Evolutionary conservation across 306 rosid genomes (phyloP).

Genomic region (Glycine soja): DNA sequence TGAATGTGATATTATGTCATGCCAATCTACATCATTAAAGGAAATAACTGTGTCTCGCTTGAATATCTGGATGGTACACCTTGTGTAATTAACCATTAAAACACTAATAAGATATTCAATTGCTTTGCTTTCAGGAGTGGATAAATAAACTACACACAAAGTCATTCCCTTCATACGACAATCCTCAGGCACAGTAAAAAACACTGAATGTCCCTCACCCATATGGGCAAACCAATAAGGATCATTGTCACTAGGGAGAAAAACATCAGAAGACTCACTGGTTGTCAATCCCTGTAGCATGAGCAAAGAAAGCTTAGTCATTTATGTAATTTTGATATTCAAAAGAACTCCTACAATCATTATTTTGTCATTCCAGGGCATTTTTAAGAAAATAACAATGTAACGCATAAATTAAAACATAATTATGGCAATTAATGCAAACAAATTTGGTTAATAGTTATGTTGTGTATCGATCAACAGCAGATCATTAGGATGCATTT

Average conservation of each 20-base stretch:
- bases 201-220: slow-evolving; percentile 23
- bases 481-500: background rate
- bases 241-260: slow-evolving; percentile 33
- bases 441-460: background rate
- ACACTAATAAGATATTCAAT: slow-evolving; percentile 15
- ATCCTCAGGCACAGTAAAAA: slow-evolving; percentile 19
- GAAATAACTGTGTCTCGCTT: slow-evolving; percentile 32
- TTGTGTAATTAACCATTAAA: slow-evolving; percentile 33
- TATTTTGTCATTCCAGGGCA: background rate
- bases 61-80: slow-evolving; percentile 19
- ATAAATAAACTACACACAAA: slow-evolving; percentile 42
- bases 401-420: background rate
- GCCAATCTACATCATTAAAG: slow-evolving; percentile 47
- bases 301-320: background rate
- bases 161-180: slow-evolving; percentile 30
- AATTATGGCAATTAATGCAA: background rate
- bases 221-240: slow-evolving; percentile 24
- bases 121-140: background rate
- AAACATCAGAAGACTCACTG: slow-evolving; percentile 1
- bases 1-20: background rate
- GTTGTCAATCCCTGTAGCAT: slow-evolving; percentile 17
- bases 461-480: background rate
- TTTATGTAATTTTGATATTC: background rate
- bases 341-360: background rate
- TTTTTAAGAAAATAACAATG: background rate